Evolutionary conservation across 306 rosid species (phyloP), one percentile per base, ranked within the genome.

Genomic region (Cucumis hystrix): DNA sequence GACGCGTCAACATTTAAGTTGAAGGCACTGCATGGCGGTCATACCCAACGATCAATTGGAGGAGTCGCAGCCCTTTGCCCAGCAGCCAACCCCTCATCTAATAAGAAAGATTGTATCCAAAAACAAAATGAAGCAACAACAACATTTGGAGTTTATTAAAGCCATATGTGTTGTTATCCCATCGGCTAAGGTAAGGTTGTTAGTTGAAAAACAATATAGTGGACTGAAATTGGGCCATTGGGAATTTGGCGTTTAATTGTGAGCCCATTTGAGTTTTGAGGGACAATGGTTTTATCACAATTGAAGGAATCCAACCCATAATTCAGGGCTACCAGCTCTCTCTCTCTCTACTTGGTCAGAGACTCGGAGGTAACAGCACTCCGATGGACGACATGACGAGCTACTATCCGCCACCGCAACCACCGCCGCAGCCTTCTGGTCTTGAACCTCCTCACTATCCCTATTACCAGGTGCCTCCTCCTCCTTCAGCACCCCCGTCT

Each of bases 351-450:
- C 69, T 47, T 8, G 25, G 28, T 43, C 54, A 72, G 51, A 55
- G 55, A 52, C 64, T 9, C 39, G 15, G 55, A 68, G 55, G 11
- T 64, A 75, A 75, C 79, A 47, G 70, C 49, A 23, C 77, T 80
- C 64, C 83, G 58, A 95, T 88, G 96, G 97, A 92, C 85, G 97
- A 89, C 80, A 86, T 88, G 90, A 86, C 93, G 57, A 87, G 91
- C 35, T 92, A 86, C 91, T 91, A 87, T 88, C 56, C 88, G 8
- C 97, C 86, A 33, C 90, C 87, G 54, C 88, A 87, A 28, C 78
- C 85, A 13, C 85, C 77, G 70, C 28, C 65, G 20, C 91, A 80
- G 78, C 83, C 89, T 16, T 39, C 91, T 33, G 82, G 77, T 47
- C 75, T 70, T 25, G 82, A 83, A 28, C 64, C 82, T n/a, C 59